Base-by-base conservation (phyloP, 805 yeast genomes). In the Blastobotrys chiropterorum region DNA sequence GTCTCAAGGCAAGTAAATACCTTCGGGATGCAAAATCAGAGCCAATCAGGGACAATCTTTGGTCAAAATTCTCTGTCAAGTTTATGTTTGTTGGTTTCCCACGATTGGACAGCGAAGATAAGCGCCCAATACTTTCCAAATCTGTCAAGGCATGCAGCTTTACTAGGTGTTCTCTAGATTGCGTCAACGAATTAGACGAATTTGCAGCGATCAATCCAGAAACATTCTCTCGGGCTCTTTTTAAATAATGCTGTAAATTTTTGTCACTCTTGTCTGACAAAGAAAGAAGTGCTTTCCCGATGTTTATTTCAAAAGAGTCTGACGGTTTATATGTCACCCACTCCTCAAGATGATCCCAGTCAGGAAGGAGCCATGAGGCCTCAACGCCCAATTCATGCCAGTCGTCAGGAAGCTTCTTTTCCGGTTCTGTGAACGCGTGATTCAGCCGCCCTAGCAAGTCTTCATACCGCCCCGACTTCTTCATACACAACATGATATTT, bases 381-480 rank as follows among this genome's bases (percentile, higher is more conserved):
- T 85, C 86, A 2, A 89, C 67, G 0, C 90, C 97, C 44, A 84
- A 75, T 53, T 77, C 69, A 2, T 82, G 68, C 83, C 87, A 83
- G 2, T 80, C 85, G 19, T 72, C 68, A 0, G 80, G 79, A 11
- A 76, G 40, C n/a, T 53, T 52, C 1, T 56, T 20, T 3, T 56
- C 46, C 2, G 41, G 42, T 7, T 21, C 46, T 11, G 47, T 21
- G 3, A 44, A 72, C 55, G 66, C 56, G 2, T 64, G 62, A 3
- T 76, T 70, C 19, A 87, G 69, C 40, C 78, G 77, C 1, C 76
- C 66, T 1, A 85, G 68, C 1, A 83, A 78, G 53, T 83, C 82
- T 26, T 84, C 86, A 60, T 86, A 85, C 17, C 86, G 74, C 30
- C 88, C 90, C 66, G 86, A 88, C 42, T 85, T 85, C 54, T 81